These are phyloP conservation scores for Achlya hypogyna DNA, from an alignment of 352 stramenopile genomes.

Conservation along the genomic window DNA sequence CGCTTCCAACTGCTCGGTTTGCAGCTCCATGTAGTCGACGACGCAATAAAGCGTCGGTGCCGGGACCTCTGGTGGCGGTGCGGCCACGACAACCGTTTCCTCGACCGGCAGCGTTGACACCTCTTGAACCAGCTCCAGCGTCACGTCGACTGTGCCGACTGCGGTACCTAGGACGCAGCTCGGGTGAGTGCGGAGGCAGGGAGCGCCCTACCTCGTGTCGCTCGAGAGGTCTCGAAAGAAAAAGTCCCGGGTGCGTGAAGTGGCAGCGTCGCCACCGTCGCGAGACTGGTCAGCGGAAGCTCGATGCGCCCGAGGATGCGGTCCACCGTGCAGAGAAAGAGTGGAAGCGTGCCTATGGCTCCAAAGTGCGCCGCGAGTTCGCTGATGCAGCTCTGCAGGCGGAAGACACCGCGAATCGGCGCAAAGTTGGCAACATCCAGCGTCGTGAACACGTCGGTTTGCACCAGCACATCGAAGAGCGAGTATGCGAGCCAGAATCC, in stretches of 20 bases:
- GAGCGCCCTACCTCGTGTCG: background rate
- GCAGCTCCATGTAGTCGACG: background rate
- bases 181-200: background rate
- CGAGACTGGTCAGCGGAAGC: slow-evolving; percentile 22
- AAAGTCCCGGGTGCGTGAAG: background rate
- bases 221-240: background rate
- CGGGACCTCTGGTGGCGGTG: too few species aligned
- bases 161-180: background rate
- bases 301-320: slow-evolving; percentile 46
- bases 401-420: slow-evolving; percentile 64
- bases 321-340: slow-evolving; percentile 70
- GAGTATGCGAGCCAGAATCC: slow-evolving; percentile 81
- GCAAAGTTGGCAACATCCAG: slow-evolving; percentile 45
- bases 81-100: background rate
- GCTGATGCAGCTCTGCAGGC: slow-evolving; percentile 39
- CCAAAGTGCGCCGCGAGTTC: slow-evolving; percentile 38
- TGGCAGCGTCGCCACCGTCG: background rate
- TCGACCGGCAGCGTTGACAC: background rate
- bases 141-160: background rate
- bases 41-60: too few species aligned
- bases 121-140: background rate
- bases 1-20: background rate
- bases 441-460: slow-evolving; percentile 68
- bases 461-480: slow-evolving; percentile 73
- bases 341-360: slow-evolving; percentile 27